Base-by-base conservation (phyloP, 2,329 filamentous ascomycete genomes). In the Alternaria gaisen region DNA sequence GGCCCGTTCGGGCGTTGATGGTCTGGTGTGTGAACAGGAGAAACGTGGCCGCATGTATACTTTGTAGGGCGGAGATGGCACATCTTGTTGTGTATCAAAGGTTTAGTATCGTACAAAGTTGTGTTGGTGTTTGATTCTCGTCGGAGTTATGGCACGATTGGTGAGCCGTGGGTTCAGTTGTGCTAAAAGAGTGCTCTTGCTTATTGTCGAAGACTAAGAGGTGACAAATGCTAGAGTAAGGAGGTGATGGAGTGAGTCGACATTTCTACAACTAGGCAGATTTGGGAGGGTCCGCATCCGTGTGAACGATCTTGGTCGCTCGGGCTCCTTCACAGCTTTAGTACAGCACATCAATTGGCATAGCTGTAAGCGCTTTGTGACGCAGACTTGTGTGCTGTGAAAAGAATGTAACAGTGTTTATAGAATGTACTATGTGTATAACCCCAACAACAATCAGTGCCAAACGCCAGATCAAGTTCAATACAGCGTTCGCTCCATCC, bases 1-100 rank as follows among this genome's bases (percentile, higher is more conserved):
- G 34, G 26, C 10, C 26, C 7, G 51, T 8, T 38, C 5, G 53
- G 56, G 47, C 48, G 43, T 28, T 51, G 20, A 38, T 55, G 51
- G 18, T 30, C 30, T 32, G 44, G n/a, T 41, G 53, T 22, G 32
- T 65, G 59, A 56, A 54, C 18, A 7, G 56, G 62, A 7, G 59
- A 56, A 22, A 52, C 10, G 34, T 62, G 62, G 12, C 24, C 34
- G 53, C 62, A 65, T 7, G 53, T 44, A 50, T 65, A 65, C 53
- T 53, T 60, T 3, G 62, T 62, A 22, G 24, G 56, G 20, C 22
- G 46, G 24, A 60, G 26, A 34, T 52, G 51, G 40, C 59, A 62
- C 62, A 65, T 65, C 22, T 43, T 12, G 36, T 26, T 26, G 18
- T 9, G 9, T n/a, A 50, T 7, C 12, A 28, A 10, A 24, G 16